Conservation (phyloP, 176 grass and related monocot species). For the Guadua angustifolia region DNA sequence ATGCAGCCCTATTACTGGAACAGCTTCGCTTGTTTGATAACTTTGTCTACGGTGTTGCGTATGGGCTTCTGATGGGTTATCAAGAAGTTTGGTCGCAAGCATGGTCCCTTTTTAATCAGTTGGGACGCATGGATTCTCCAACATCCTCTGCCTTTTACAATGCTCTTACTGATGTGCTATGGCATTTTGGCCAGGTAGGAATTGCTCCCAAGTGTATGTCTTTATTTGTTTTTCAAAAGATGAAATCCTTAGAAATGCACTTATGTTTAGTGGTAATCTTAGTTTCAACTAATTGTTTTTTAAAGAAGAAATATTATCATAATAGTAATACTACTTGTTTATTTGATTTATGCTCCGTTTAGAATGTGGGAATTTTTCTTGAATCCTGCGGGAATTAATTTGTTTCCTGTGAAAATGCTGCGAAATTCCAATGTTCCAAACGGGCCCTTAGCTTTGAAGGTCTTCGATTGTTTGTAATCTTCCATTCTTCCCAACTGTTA, state of each 20-base stretch:
- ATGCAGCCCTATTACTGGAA: constrained; percentile 93
- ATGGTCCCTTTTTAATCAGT: constrained; percentile 72
- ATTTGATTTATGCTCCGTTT: neutral
- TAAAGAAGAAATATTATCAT: neutral
- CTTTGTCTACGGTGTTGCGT: constrained; percentile 85
- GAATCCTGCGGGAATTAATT: too few species aligned
- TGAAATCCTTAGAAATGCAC: constrained; percentile 10
- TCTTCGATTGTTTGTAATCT: constrained; percentile 4
- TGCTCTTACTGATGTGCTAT: constrained; percentile 96
- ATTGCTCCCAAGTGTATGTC: constrained; percentile 20
- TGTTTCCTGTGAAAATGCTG: too few species aligned
- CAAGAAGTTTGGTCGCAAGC: constrained; percentile 78
- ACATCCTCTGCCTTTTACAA: constrained; percentile 99
- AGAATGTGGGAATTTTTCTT: too few species aligned
- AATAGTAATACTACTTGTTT: neutral
- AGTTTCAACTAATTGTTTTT: constrained; percentile 6
- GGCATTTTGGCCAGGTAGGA: constrained; percentile 99
- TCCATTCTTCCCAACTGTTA: neutral
- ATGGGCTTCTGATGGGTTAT: constrained; percentile 89
- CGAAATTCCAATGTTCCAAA: too few species aligned
- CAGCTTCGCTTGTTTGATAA: constrained; percentile 96
- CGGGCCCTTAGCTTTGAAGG: neutral
- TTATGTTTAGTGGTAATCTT: constrained; percentile 2
- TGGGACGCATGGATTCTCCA: constrained; percentile 83
- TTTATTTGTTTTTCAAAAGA: constrained; percentile 16